These are phyloP conservation scores for Aspergillus vadensis DNA, from an alignment of 2,329 filamentous ascomycete genomes.

Conservation along the genomic window DNA sequence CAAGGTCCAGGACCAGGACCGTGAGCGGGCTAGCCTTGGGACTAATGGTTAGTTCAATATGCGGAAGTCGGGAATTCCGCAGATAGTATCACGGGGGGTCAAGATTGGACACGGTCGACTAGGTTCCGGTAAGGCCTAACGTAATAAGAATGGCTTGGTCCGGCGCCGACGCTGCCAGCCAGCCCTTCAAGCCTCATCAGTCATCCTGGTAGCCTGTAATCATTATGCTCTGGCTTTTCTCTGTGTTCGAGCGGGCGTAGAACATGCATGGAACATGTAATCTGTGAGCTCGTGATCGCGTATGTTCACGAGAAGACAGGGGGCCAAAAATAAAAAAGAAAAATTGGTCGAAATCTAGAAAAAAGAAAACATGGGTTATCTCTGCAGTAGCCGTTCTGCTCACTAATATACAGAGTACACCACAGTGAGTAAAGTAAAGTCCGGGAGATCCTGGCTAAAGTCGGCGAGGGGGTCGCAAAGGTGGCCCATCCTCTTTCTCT, in stretches of 20 bases:
- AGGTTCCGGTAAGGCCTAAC: conserved; percentile 11
- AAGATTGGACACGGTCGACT: conserved; percentile 14
- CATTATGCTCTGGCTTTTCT: not conserved
- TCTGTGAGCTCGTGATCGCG: not conserved
- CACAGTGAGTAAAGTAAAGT: too few relatives aligned
- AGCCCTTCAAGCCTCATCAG: not conserved
- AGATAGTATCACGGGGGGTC: conserved; percentile 20
- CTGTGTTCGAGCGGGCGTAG: conserved; percentile 34
- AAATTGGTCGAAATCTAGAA: not conserved
- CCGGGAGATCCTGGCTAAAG: not conserved
- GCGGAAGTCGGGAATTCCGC: conserved; percentile 24
- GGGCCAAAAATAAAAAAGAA: not conserved
- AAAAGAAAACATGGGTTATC: conserved; percentile 2
- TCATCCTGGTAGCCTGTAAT: not conserved
- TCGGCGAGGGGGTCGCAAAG: too few relatives aligned
- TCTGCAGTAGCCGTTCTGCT: not conserved
- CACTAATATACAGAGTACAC: not conserved
- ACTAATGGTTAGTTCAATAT: conserved; percentile 15
- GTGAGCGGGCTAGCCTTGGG: conserved; percentile 11
- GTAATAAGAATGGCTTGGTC: conserved; percentile 22
- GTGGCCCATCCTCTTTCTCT: too few relatives aligned
- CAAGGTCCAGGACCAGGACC: not conserved
- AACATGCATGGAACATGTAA: conserved; percentile 43
- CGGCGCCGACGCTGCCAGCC: conserved; percentile 5
- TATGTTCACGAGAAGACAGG: not conserved